A percentile compares a stretch with the other conserved stretches of the same genome.
Evolutionary conservation across 2,329 filamentous ascomycete genomes (phyloP).

Genomic region (Diaporthe sp.): DNA sequence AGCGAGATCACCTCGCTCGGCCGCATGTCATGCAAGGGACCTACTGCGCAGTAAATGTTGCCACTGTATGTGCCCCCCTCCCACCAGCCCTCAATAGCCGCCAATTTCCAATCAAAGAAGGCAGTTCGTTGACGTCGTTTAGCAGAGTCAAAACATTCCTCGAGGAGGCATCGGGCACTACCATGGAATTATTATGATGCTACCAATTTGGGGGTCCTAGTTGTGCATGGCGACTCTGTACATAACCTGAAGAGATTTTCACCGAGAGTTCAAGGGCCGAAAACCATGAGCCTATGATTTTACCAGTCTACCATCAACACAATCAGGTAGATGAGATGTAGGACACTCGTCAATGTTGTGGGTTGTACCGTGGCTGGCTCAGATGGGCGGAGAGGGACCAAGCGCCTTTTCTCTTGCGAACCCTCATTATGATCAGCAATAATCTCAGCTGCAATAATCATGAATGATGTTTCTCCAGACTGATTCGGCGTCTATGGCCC

Average conservation of each 20-base stretch:
- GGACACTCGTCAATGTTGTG: no score
- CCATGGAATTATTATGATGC: background rate
- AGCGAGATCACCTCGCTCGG: background rate
- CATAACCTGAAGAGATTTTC: no score
- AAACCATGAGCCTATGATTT: no score
- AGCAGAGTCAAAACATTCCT: background rate
- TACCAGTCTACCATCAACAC: no score
- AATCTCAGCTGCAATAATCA: no score
- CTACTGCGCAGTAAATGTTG: background rate
- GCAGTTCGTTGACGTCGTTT: background rate
- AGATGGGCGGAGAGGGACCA: no score
- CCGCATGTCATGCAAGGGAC: constrained; percentile 3
- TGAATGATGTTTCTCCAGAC: background rate
- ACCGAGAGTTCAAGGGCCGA: no score
- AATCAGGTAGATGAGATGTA: no score
- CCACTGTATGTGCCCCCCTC: background rate
- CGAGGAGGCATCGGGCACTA: background rate
- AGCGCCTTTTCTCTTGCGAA: no score
- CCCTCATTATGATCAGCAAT: no score
- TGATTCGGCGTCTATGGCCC: background rate
- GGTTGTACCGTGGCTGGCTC: no score
- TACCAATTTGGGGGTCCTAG: background rate
- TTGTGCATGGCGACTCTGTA: background rate
- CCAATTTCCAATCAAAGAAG: background rate
- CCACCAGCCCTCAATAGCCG: background rate